Evolutionary conservation across 164 flowering plant species (phyloP).

Genomic region (Amborella trichopoda): DNA sequence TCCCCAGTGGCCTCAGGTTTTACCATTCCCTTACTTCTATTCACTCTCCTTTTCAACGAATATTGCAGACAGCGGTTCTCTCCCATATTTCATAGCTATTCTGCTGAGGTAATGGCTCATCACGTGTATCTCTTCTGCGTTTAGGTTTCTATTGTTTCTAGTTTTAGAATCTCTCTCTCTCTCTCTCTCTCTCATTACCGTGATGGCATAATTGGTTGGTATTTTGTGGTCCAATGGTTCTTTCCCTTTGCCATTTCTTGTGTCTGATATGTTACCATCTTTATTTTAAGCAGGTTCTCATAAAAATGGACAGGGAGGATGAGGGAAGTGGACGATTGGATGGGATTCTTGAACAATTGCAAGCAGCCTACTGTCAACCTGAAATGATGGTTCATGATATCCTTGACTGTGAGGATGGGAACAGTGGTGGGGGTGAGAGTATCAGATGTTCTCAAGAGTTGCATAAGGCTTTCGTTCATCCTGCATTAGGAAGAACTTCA

Average conservation of each 20-base stretch:
- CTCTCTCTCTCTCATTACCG: no score
- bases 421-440: conserved; percentile 2
- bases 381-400: conserved; percentile 7
- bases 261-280: no score
- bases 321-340: conserved; percentile 46
- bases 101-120: conserved; percentile 48
- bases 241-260: no score
- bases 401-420: conserved; percentile 4
- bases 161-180: no score
- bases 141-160: no score
- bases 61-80: conserved; percentile 73
- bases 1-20: conserved; percentile 71
- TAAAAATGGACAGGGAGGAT: conserved; percentile 76
- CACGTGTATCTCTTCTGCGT: not conserved
- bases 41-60: conserved; percentile 72
- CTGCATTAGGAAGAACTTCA: conserved; percentile 5
- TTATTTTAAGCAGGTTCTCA: conserved; percentile 58
- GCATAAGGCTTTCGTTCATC: conserved; percentile 18
- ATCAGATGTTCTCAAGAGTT: conserved; percentile 12
- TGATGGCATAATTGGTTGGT: no score
- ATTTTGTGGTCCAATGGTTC: no score
- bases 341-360: conserved; percentile 40
- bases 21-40: conserved; percentile 53
- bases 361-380: conserved; percentile 44
- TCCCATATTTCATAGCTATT: conserved; percentile 42